Evolutionary conservation across 345 rosid species (phyloP).

Genomic region (Eucalyptus viminalis): DNA sequence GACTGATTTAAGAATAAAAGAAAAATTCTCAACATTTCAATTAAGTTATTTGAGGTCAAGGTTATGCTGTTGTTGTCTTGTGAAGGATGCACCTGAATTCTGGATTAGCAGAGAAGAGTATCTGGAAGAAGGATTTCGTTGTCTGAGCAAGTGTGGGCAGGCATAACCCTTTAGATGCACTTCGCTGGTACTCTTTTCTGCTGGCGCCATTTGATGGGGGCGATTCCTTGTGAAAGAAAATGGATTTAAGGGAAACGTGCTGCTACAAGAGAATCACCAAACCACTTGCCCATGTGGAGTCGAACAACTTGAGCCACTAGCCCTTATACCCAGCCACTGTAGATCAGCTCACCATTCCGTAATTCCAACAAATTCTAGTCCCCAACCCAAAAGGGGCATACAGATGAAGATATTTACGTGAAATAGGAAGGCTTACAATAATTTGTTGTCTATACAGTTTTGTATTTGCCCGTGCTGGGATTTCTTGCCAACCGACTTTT

Average conservation of each 20-base stretch:
- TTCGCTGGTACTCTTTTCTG: background rate
- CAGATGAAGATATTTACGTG: background rate
- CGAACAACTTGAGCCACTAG: background rate
- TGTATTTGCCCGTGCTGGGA: background rate
- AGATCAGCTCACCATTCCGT: background rate
- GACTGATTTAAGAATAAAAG: background rate
- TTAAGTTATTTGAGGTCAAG: background rate
- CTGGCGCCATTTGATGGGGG: background rate
- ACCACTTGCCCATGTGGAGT: background rate
- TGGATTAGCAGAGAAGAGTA: slow-evolving; percentile 95
- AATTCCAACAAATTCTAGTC: background rate
- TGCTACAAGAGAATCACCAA: background rate
- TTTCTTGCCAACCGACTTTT: background rate
- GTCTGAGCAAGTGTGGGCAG: slow-evolving; percentile 70
- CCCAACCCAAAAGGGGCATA: background rate
- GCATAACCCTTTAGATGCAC: slow-evolving; percentile 3
- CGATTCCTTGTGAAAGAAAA: background rate
- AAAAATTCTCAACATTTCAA: background rate
- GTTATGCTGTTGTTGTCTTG: background rate
- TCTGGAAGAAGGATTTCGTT: slow-evolving; percentile 72
- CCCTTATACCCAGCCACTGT: background rate
- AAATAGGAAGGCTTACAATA: background rate
- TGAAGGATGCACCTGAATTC: slow-evolving; percentile 95
- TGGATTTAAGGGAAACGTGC: background rate
- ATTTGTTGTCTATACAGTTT: background rate